A percentile compares a stretch with the other conserved stretches of the same genome.
These are phyloP conservation scores for Diplodia scrobiculata DNA, from an alignment of 2,329 filamentous ascomycete genomes.

Conservation along the genomic window DNA sequence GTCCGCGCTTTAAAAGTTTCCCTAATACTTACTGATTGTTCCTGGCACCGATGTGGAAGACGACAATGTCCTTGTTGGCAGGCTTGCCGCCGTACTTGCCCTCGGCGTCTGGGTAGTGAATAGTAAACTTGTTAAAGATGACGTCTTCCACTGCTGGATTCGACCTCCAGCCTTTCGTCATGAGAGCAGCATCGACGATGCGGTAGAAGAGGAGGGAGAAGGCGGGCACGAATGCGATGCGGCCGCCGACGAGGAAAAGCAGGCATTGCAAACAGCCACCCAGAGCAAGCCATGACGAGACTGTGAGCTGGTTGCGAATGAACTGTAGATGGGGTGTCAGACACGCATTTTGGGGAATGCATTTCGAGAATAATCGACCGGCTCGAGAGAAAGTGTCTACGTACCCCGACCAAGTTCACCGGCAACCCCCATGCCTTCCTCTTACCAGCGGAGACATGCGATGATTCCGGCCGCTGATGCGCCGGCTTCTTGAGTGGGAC, in stretches of 20 bases:
- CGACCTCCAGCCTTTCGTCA: conserved; percentile 40
- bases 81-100: conserved; percentile 40
- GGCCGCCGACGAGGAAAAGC: conserved; percentile 42
- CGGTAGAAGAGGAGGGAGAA: conserved; percentile 41
- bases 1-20: not conserved
- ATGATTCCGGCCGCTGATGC: conserved; percentile 6
- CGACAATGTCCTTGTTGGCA: conserved; percentile 40
- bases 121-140: conserved; percentile 42
- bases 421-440: conserved; percentile 19
- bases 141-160: conserved; percentile 46
- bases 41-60: conserved; percentile 46
- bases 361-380: not conserved
- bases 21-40: conserved; percentile 38
- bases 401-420: conserved; percentile 8
- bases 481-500: conserved; percentile 9
- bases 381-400: not conserved
- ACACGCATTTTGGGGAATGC: not conserved
- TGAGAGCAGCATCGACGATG: conserved; percentile 41
- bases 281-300: conserved; percentile 48
- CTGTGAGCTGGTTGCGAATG: conserved; percentile 34
- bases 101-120: conserved; percentile 44
- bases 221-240: conserved; percentile 43
- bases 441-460: not conserved
- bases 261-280: conserved; percentile 46
- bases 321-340: not conserved